These are phyloP conservation scores for Thuja plicata DNA, from an alignment of 83 land plant species.

Conservation along the genomic window DNA sequence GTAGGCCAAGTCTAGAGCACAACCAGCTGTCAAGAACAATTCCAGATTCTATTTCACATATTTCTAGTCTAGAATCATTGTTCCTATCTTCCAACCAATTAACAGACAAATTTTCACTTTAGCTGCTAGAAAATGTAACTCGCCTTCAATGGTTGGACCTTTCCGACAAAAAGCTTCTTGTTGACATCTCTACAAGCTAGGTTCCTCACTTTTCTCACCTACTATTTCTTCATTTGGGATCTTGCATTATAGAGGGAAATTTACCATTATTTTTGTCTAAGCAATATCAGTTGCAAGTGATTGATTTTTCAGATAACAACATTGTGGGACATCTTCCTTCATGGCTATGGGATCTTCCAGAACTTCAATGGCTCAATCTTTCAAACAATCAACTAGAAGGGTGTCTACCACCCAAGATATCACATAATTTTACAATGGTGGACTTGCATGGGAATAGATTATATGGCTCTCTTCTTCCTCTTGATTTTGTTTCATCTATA, in stretches of 20 bases:
- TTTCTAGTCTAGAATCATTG: background rate
- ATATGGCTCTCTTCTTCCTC: too few species aligned
- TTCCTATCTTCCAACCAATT: background rate
- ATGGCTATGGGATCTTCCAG: conserved; percentile 31
- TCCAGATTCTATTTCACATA: background rate
- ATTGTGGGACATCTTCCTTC: conserved; percentile 54
- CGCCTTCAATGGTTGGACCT: too few species aligned
- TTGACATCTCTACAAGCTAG: too few species aligned
- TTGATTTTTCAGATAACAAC: conserved; percentile 53
- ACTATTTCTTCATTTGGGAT: background rate
- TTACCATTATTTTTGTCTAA: background rate
- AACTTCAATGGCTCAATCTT: conserved; percentile 32
- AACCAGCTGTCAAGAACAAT: background rate
- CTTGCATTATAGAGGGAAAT: background rate
- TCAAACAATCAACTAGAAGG: conserved; percentile 34
- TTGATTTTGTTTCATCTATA: too few species aligned
- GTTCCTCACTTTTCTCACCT: background rate
- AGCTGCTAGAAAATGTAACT: background rate
- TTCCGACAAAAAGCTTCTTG: too few species aligned
- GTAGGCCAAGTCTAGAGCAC: background rate
- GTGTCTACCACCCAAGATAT: conserved; percentile 44
- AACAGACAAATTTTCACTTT: background rate
- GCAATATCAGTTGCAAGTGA: background rate
- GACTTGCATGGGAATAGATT: too few species aligned
- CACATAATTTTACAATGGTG: too few species aligned